phyloP scores from a whole-genome alignment of 352 stramenopile species.

The Globisporangium heterothallicum region DNA sequence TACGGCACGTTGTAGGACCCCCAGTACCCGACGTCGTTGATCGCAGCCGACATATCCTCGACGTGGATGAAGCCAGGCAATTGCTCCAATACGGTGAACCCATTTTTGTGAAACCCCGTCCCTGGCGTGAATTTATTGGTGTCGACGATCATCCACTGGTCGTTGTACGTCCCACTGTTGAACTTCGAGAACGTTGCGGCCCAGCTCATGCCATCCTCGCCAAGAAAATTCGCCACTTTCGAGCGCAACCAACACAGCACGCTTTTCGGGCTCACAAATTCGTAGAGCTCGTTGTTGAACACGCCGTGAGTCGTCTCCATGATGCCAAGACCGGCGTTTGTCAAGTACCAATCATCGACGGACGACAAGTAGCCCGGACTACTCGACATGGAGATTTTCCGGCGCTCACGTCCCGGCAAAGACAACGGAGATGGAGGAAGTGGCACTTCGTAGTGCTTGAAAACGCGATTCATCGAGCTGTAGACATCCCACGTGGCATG shows the following conservation, averaged over 20 bases:
- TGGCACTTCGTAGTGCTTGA: slow-evolving; percentile 76
- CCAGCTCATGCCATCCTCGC: slow-evolving; percentile 41
- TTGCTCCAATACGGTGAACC: slow-evolving; percentile 69
- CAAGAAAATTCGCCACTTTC: slow-evolving; percentile 48
- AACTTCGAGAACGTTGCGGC: slow-evolving; percentile 35
- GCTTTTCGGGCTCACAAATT: slow-evolving; percentile 34
- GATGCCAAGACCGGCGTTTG: slow-evolving; percentile 35
- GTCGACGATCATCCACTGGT: slow-evolving; percentile 84
- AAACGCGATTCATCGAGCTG: slow-evolving; percentile 69
- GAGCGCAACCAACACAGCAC: slow-evolving; percentile 64
- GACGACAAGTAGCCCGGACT: slow-evolving; percentile 73
- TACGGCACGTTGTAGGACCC: slow-evolving; percentile 83
- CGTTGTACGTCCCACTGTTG: slow-evolving; percentile 82
- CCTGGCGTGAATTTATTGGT: slow-evolving; percentile 41
- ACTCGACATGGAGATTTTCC: slow-evolving; percentile 66
- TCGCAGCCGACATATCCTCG: slow-evolving; percentile 41
- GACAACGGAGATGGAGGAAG: slow-evolving; percentile 16
- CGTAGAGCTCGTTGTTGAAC: slow-evolving; percentile 49
- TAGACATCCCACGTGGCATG: slow-evolving; percentile 74
- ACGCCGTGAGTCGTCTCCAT: slow-evolving; percentile 74
- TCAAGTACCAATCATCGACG: slow-evolving; percentile 81
- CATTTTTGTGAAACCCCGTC: slow-evolving; percentile 31
- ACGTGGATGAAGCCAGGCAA: slow-evolving; percentile 50
- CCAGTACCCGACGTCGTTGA: slow-evolving; percentile 68
- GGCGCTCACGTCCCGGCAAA: slow-evolving; percentile 8